Evolutionary conservation across 345 rosid genomes (phyloP), one percentile per base, ranked within the genome.

Genomic region (Luvunga scandens): DNA sequence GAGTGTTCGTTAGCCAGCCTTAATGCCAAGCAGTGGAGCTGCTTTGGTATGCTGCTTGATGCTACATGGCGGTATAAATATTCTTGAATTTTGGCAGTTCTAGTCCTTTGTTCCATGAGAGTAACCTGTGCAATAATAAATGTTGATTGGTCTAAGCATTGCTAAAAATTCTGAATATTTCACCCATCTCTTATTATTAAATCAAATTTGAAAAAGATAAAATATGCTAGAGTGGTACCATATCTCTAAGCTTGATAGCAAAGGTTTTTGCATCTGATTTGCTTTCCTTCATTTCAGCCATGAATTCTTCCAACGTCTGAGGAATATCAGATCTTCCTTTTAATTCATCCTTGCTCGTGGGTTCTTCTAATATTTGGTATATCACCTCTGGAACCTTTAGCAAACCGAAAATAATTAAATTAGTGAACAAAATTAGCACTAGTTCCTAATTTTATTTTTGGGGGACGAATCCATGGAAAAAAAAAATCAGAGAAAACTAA

Each of bases 11-110:
- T 85, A 73, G 99, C 98, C 53, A 96, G 83, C 86, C 85, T 89
- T 16, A 96, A 87, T 76, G 93, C 91, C 13, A 96, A 84, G 82
- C 99, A 96, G 67, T 94, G 94, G 22, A 96, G 93, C 84, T 92
- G 97, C 80, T 96, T 96, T 0, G 99, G 99, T 74, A 96, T 92
- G 89, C 98, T 92, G 80, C 97, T 91, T 39, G 98, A 94, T 38
- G 99, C 98, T 27, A 94, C 94, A 21, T 96, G 99, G 28, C 97
- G 88, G 82, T 96, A 94, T 66, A 94, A 55, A 75, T 92, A 92
- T 84, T 96, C 97, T 82, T 94, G 98, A 73, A 96, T 94, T 84
- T 96, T 96, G 59, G 97, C 98, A 7, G 84, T 91, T 85, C 98
- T 88, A 7, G 98, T 94, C 86, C 98, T 94, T 71, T 91, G 97